Evolutionary conservation across 192 early-diverging fungal species (phyloP).

Genomic region (Podila horticola): DNA sequence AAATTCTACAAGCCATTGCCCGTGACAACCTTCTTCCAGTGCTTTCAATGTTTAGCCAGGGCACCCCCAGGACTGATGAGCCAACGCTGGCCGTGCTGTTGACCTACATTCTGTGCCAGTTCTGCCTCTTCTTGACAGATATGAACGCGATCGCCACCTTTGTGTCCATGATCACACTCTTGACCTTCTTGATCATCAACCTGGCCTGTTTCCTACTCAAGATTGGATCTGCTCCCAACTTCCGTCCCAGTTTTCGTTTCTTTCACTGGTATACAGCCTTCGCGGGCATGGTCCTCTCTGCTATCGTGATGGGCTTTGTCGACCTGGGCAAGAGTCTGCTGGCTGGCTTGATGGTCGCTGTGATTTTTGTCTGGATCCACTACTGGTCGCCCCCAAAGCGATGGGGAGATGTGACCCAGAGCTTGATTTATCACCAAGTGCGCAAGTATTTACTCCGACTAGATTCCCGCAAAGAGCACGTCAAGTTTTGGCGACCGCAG

Average conservation of each 20-base stretch:
- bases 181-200: slow-evolving; percentile 73
- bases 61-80: slow-evolving; percentile 52
- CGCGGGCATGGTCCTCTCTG: slow-evolving; percentile 61
- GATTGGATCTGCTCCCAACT: slow-evolving; percentile 72
- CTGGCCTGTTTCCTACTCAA: slow-evolving; percentile 74
- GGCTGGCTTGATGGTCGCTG: slow-evolving; percentile 58
- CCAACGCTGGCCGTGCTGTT: slow-evolving; percentile 50
- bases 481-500: slow-evolving; percentile 81
- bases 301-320: slow-evolving; percentile 66
- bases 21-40: slow-evolving; percentile 70
- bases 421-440: slow-evolving; percentile 78
- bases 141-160: slow-evolving; percentile 74
- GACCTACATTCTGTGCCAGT: slow-evolving; percentile 62
- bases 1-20: slow-evolving; percentile 74
- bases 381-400: slow-evolving; percentile 72
- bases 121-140: slow-evolving; percentile 66
- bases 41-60: slow-evolving; percentile 46
- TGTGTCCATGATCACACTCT: slow-evolving; percentile 71
- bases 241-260: slow-evolving; percentile 74
- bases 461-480: slow-evolving; percentile 71
- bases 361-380: slow-evolving; percentile 73
- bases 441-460: slow-evolving; percentile 74
- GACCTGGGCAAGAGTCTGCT: slow-evolving; percentile 58
- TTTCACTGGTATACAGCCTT: slow-evolving; percentile 73
- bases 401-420: slow-evolving; percentile 78